Evolutionary conservation across 73 alveolate genomes (phyloP).

Genomic region (Paramecium bursaria): DNA sequence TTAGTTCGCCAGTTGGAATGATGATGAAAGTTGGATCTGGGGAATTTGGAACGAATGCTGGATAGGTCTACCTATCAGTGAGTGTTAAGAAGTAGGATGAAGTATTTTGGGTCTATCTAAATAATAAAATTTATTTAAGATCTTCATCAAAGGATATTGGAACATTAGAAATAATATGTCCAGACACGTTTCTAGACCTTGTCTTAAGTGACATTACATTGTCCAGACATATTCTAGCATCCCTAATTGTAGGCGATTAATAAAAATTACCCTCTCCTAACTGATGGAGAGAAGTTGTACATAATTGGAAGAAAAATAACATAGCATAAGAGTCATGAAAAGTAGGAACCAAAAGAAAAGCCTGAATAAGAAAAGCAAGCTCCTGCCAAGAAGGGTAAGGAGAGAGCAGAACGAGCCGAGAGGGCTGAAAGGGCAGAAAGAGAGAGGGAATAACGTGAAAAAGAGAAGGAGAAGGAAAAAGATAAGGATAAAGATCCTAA

Average conservation of each 20-base stretch:
- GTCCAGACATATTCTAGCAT: constrained; percentile 76
- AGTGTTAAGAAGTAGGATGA: constrained; percentile 81
- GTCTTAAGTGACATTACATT: constrained; percentile 76
- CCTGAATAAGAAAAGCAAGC: not conserved
- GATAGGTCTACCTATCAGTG: constrained; percentile 80
- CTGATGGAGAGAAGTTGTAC: constrained; percentile 85
- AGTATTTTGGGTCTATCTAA: constrained; percentile 82
- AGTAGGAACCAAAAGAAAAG: not conserved
- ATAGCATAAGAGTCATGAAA: too few relatives aligned
- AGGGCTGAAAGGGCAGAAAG: not conserved
- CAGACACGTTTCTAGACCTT: constrained; percentile 74
- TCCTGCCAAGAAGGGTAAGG: not conserved
- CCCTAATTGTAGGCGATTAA: constrained; percentile 73
- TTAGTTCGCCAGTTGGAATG: constrained; percentile 82
- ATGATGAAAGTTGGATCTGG: constrained; percentile 92
- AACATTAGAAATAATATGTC: constrained; percentile 73
- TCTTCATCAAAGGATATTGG: constrained; percentile 80
- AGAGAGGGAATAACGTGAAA: not conserved
- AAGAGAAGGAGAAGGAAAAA: not conserved
- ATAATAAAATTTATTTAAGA: constrained; percentile 83
- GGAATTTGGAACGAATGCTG: constrained; percentile 80
- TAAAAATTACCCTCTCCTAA: constrained; percentile 84
- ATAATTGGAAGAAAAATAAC: constrained; percentile 80
- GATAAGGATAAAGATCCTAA: constrained; percentile 60
- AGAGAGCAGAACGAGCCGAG: not conserved